These are phyloP conservation scores for Colletotrichum karsti DNA, from an alignment of 2,329 filamentous ascomycete genomes.

Conservation along the genomic window DNA sequence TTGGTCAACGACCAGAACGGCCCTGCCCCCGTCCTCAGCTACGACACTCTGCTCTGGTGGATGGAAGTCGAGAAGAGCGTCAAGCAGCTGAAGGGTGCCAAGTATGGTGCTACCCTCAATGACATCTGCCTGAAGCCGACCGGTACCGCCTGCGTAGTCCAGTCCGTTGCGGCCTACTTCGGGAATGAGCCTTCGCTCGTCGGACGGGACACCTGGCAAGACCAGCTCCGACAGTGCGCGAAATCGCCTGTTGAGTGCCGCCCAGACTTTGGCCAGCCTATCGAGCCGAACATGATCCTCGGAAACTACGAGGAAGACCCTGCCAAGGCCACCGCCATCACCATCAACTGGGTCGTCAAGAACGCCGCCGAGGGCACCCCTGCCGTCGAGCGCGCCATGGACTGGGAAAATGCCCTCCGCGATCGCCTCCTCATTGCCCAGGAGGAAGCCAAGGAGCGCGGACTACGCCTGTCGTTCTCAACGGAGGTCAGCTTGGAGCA, in stretches of 20 bases:
- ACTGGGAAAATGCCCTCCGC: slow-evolving; percentile 87
- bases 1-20: slow-evolving; percentile 86
- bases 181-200: slow-evolving; percentile 71
- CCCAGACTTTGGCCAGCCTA: slow-evolving; percentile 87
- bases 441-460: slow-evolving; percentile 78
- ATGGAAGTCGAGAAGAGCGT: slow-evolving; percentile 86
- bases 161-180: slow-evolving; percentile 93
- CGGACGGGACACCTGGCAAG: slow-evolving; percentile 74
- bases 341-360: slow-evolving; percentile 94
- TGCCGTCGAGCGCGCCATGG: slow-evolving; percentile 78
- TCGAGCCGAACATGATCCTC: slow-evolving; percentile 85
- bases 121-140: slow-evolving; percentile 96
- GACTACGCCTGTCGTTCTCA: slow-evolving; percentile 89
- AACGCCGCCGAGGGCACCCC: slow-evolving; percentile 81
- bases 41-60: slow-evolving; percentile 94
- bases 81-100: slow-evolving; percentile 73
- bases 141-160: slow-evolving; percentile 87
- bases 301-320: slow-evolving; percentile 80
- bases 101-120: slow-evolving; percentile 74
- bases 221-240: slow-evolving; percentile 77
- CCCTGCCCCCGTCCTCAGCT: slow-evolving; percentile 81
- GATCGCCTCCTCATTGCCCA: slow-evolving; percentile 80
- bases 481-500: slow-evolving; percentile 95
- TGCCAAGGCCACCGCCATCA: slow-evolving; percentile 79
- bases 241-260: slow-evolving; percentile 85